These are phyloP conservation scores for Scytalidium sp. DNA, from an alignment of 2,329 filamentous ascomycete species.

Conservation along the genomic window DNA sequence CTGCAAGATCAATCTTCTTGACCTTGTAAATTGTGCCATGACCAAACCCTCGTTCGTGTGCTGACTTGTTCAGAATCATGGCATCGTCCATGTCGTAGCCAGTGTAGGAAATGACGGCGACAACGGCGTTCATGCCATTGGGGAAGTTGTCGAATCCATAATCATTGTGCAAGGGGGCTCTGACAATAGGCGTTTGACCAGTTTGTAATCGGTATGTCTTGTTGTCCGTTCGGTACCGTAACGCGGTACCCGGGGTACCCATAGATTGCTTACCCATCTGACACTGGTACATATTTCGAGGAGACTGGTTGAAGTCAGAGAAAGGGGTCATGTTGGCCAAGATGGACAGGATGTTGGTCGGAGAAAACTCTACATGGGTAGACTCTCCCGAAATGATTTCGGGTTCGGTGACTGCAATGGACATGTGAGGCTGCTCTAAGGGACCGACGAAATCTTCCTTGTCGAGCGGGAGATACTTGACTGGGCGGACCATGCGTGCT, in stretches of 20 bases:
- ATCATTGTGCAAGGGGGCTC: slow-evolving; percentile 88
- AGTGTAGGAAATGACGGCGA: slow-evolving; percentile 97
- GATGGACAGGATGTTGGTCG: slow-evolving; percentile 96
- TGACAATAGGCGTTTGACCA: slow-evolving; percentile 90
- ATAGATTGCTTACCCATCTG: slow-evolving; percentile 99
- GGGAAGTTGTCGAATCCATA: slow-evolving; percentile 99
- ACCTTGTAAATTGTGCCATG: slow-evolving; percentile 98
- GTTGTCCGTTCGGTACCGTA: slow-evolving; percentile 90
- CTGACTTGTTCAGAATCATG: slow-evolving; percentile 98
- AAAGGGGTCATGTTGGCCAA: slow-evolving; percentile 98
- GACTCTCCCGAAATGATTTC: slow-evolving; percentile 87
- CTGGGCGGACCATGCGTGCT: slow-evolving; percentile 83
- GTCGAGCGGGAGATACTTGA: slow-evolving; percentile 86
- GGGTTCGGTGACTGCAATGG: slow-evolving; percentile 84
- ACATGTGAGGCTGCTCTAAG: slow-evolving; percentile 97
- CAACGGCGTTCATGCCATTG: slow-evolving; percentile 91
- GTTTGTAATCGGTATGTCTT: slow-evolving; percentile 94
- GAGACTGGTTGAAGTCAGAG: slow-evolving; percentile 97
- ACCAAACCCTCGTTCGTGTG: slow-evolving; percentile 92
- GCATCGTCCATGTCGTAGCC: slow-evolving; percentile 99
- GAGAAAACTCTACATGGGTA: slow-evolving; percentile 90
- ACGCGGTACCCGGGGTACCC: slow-evolving; percentile 87
- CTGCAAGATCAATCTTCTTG: slow-evolving; percentile 83
- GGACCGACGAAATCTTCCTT: slow-evolving; percentile 87
- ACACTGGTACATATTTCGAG: slow-evolving; percentile 98